phyloP scores from a whole-genome alignment of 2,329 filamentous ascomycete species.

The Trichophyton schoenleinii region DNA sequence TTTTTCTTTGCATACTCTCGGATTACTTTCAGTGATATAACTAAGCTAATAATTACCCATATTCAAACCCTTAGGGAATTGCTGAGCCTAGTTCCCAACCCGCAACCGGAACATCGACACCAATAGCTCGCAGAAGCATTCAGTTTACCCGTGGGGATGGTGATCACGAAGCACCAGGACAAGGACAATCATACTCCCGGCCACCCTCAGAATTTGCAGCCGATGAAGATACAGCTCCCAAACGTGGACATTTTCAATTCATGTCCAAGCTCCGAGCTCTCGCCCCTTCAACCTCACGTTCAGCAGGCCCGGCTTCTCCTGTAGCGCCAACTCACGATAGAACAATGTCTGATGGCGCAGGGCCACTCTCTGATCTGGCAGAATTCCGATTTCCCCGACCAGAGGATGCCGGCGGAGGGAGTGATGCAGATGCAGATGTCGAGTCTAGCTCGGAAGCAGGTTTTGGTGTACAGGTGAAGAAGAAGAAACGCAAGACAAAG shows the following conservation, averaged over 20 bases:
- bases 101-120: constrained; percentile 24
- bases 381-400: constrained; percentile 42
- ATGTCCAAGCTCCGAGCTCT: constrained; percentile 70
- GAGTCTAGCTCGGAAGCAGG: constrained; percentile 78
- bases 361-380: constrained; percentile 38
- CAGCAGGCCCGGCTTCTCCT: constrained; percentile 36
- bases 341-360: constrained; percentile 27
- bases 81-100: constrained; percentile 13
- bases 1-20: neutral
- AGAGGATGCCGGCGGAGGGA: constrained; percentile 41
- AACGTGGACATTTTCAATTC: constrained; percentile 48
- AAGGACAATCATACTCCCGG: constrained; percentile 40
- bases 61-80: neutral
- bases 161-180: constrained; percentile 35
- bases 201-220: constrained; percentile 47
- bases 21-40: neutral
- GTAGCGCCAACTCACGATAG: constrained; percentile 27
- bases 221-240: constrained; percentile 48
- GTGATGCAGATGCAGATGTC: constrained; percentile 64
- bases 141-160: constrained; percentile 56
- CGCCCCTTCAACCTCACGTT: constrained; percentile 43
- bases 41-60: neutral
- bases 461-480: constrained; percentile 40
- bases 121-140: constrained; percentile 51
- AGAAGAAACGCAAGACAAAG: constrained; percentile 52